Evolutionary conservation across 1,284 basidiomycete species (phyloP), one percentile per base, ranked within the genome.

Genomic region (Microbotryomycetes sp.): DNA sequence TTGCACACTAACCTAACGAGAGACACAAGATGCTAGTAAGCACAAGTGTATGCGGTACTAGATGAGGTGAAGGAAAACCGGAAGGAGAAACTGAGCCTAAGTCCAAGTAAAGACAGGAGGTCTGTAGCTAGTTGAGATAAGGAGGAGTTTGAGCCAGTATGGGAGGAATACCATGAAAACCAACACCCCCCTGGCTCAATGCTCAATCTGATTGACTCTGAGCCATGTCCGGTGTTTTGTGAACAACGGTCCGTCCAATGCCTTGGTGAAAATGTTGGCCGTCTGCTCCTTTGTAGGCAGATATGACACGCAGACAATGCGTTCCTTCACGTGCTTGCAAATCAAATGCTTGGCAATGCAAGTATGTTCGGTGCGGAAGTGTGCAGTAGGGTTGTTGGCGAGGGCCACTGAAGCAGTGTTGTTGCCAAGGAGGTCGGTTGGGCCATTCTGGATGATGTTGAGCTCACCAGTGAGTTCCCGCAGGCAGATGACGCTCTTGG

Each of bases 401-500:
- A 48, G 46, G 18, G 46, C 46, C 4, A 48, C 21, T 26, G n/a
- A 48, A n/a, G 21, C 46, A 23, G 21, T 21, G 18, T 48, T 48
- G 46, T 48, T 26, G 1, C 46, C 46, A 3, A 15, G 26, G 46
- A 48, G 46, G 3, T 23, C 46, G 46, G 26, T 26, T 16, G 46
- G 46, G 4, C 46, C 18, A 26, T 21, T 7, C 59, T 26, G 15
- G 47, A 63, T 7, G 71, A 64, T 52, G 28, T 61, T 54, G 23
- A 73, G 48, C 59, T 76, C 73, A 2, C 24, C 18, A 18, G 76
- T 62, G 7, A 78, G 61, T 6, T 59, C 52, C 0, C 66, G 29
- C 18, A 76, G 63, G 77, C 77, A 78, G 7, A 77, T 51, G 0
- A 70, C 73, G 60, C 78, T 71, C 24, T 74, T 73, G 0, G 74